These are phyloP conservation scores for Globisporangium solare DNA, from an alignment of 352 stramenopile genomes.

Conservation along the genomic window DNA sequence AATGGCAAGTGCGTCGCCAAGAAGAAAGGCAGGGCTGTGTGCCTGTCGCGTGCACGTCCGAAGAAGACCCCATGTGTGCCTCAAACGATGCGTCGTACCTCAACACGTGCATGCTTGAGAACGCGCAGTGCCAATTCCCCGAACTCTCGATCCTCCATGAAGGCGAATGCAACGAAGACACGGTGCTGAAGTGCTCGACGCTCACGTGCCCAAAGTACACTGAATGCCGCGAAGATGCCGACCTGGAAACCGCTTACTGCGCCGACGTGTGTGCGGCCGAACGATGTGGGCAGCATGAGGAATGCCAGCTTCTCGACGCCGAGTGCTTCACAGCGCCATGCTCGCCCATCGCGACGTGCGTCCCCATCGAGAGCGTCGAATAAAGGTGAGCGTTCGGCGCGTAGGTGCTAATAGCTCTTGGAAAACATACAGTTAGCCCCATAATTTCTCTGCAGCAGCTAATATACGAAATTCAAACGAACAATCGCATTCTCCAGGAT, in stretches of 20 bases:
- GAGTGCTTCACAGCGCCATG: constrained; percentile 57
- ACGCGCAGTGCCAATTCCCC: constrained; percentile 22
- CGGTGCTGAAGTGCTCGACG: constrained; percentile 32
- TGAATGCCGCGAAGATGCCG: constrained; percentile 34
- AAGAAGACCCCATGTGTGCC: constrained; percentile 23
- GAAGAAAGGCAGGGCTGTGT: constrained; percentile 24
- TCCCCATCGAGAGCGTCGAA: constrained; percentile 24
- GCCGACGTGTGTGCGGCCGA: constrained; percentile 46
- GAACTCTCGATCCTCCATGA: constrained; percentile 33
- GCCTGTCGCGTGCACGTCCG: constrained; percentile 31
- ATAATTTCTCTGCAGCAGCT: no score
- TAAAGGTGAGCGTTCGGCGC: neutral
- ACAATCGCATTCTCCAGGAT: no score
- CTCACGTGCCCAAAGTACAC: constrained; percentile 45
- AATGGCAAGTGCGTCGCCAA: constrained; percentile 39
- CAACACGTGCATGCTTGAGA: constrained; percentile 28
- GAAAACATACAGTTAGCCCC: no score
- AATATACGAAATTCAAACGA: no score
- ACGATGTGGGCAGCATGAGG: constrained; percentile 37
- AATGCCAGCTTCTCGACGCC: constrained; percentile 35
- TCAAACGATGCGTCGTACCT: constrained; percentile 31
- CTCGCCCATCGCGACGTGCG: constrained; percentile 48
- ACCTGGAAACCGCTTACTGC: constrained; percentile 33
- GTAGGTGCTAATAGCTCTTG: neutral
- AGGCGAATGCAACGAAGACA: constrained; percentile 40